Conservation (phyloP, 2,329 filamentous ascomycete genomes). For the Teratosphaeria gauchensis region DNA sequence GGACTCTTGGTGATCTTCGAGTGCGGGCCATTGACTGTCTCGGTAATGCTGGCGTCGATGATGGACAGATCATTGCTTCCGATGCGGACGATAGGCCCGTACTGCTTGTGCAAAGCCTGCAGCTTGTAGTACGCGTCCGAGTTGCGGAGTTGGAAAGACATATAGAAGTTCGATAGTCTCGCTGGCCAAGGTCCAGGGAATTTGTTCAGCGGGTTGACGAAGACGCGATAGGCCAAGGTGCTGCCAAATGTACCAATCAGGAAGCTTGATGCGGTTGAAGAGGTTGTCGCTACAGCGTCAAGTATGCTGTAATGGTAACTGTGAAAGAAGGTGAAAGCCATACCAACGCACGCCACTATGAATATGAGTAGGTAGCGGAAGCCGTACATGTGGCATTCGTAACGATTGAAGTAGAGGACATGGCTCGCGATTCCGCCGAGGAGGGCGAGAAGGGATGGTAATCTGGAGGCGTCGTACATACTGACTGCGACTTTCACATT, state of each 20-base stretch:
- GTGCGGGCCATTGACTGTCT: conserved; percentile 28
- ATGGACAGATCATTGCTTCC: conserved; percentile 30
- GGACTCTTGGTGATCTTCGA: conserved; percentile 31
- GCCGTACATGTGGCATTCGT: conserved; percentile 22
- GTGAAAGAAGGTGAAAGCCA: conserved; percentile 10
- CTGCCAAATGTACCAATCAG: conserved; percentile 9
- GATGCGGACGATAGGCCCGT: conserved; percentile 26
- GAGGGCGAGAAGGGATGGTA: neutral
- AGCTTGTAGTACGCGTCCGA: conserved; percentile 21
- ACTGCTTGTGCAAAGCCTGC: conserved; percentile 22
- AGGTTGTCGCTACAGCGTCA: neutral
- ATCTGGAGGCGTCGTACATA: neutral
- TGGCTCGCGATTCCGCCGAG: conserved; percentile 10
- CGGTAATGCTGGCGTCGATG: conserved; percentile 25
- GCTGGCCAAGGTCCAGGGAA: conserved; percentile 26
- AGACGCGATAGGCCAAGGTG: conserved; percentile 27
- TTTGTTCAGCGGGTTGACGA: conserved; percentile 25
- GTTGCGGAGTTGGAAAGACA: conserved; percentile 14
- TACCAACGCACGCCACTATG: conserved; percentile 8
- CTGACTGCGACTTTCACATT: too few relatives aligned
- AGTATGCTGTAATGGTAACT: conserved; percentile 5
- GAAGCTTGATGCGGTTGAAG: neutral
- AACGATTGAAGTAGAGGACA: conserved; percentile 17
- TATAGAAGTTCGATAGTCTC: conserved; percentile 25
- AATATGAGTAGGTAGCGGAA: conserved; percentile 15